Conservation (phyloP, 2,329 filamentous ascomycete species). For the Arthroderma sp. region DNA sequence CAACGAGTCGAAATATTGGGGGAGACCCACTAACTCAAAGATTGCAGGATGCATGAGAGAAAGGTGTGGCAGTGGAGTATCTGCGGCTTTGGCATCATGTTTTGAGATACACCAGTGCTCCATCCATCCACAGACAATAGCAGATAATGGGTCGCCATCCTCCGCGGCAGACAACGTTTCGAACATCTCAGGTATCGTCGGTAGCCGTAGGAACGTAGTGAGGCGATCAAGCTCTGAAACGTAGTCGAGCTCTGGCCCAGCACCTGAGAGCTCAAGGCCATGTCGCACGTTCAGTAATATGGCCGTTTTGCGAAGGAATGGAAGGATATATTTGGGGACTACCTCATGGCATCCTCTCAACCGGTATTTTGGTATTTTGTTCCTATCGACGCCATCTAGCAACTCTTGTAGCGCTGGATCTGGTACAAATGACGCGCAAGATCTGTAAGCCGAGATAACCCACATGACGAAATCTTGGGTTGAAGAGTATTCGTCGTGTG, state of each 20-base stretch:
- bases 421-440: background rate
- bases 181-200: slow-evolving; percentile 68
- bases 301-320: slow-evolving; percentile 73
- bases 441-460: slow-evolving; percentile 20
- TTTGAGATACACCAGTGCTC: slow-evolving; percentile 33
- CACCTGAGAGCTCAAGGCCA: slow-evolving; percentile 72
- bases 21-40: slow-evolving; percentile 84
- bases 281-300: slow-evolving; percentile 79
- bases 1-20: slow-evolving; percentile 79
- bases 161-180: slow-evolving; percentile 39
- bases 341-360: slow-evolving; percentile 26
- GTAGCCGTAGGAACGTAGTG: slow-evolving; percentile 61
- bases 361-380: slow-evolving; percentile 11
- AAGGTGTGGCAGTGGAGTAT: slow-evolving; percentile 22
- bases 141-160: slow-evolving; percentile 33
- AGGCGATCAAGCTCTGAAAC: slow-evolving; percentile 73
- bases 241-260: slow-evolving; percentile 32
- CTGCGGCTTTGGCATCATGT: slow-evolving; percentile 20
- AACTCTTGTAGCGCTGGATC: background rate
- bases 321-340: slow-evolving; percentile 71
- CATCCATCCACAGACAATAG: slow-evolving; percentile 59
- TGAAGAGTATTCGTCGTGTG: background rate
- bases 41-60: slow-evolving; percentile 71
- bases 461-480: slow-evolving; percentile 30
- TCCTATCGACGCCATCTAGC: background rate